Evolutionary conservation across 106 monocot genomes (phyloP), one percentile per base, ranked within the genome.

Genomic region (Apostasia ramifera): DNA sequence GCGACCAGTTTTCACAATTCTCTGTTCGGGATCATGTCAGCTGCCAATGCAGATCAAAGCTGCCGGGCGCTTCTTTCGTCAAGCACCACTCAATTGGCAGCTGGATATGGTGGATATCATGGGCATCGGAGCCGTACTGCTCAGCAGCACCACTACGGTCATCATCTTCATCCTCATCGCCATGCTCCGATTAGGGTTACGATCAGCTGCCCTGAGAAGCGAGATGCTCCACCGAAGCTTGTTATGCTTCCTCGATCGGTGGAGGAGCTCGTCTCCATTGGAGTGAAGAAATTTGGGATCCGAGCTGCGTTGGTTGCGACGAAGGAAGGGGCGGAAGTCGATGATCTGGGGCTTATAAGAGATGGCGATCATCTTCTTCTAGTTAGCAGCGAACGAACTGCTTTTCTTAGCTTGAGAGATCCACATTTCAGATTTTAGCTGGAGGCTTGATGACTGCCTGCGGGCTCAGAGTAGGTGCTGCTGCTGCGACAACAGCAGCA

Each of bases 291-390:
- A 69, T 94, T 88, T 73, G 85, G 68, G 1, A 76, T 83, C 73
- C 44, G 9, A 56, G 67, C 79, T 26, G 71, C 53, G 11, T 88
- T 61, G 55, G 88, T 91, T n/a, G 72, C 91, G 11, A 88, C 77
- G 0, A 65, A 63, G 51, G 87, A 85, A 9, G 79, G 83, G 41
- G 87, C 87, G 5, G 94, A 94, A 63, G 57, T 91, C 58, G 84
- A 81, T 67, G 88, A 85, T 8, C 59, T 91, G 46, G 58, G 51
- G 46, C 59, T 94, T 48, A 80, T 94, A 9, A 82, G 94, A 61
- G 94, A 94, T 52, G 91, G 88, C 7, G 94, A 94, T 67, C 85
- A 72, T 5, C 81, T 94, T 46, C 52, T 94, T 60, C 75, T 94
- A 2, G 93, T 78, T 4, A 80, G 78, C 67, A 67, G 76, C 60